Conservation (phyloP, 306 rosid genomes). For the Ceratonia siliqua region DNA sequence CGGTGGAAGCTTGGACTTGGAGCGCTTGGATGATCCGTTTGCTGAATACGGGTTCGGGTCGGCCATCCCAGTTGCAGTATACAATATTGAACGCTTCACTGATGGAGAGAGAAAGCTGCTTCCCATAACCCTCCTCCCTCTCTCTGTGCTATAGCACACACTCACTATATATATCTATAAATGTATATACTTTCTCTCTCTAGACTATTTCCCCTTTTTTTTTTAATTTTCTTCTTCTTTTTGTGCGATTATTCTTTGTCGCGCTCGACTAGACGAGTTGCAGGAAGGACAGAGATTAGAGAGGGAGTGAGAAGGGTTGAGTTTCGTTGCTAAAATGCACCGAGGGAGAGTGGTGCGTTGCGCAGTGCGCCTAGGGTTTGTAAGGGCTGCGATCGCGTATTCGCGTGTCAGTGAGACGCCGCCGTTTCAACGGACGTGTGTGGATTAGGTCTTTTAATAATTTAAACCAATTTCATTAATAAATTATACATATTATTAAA, state of each 20-base stretch:
- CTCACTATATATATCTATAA: background rate
- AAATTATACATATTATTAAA: too few species aligned
- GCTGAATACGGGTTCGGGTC: conserved; percentile 42
- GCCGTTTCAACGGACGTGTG: background rate
- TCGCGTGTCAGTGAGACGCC: background rate
- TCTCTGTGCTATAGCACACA: background rate
- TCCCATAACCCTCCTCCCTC: conserved; percentile 57
- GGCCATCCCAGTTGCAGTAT: conserved; percentile 28
- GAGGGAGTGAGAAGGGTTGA: background rate
- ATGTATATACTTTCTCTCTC: background rate
- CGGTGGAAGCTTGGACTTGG: conserved; percentile 54
- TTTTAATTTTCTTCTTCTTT: background rate
- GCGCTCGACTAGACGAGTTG: background rate
- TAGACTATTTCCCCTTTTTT: too few species aligned
- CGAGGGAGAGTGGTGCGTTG: background rate
- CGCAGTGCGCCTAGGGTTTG: conserved; percentile 23
- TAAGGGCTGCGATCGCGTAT: background rate
- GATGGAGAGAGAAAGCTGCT: conserved; percentile 66
- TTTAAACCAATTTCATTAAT: too few species aligned
- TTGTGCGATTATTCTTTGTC: background rate
- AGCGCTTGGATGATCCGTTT: conserved; percentile 69
- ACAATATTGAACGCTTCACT: conserved; percentile 57
- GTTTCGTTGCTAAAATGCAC: conserved; percentile 34
- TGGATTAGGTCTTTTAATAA: too few species aligned
- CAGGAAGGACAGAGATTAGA: background rate